Evolutionary conservation across 352 stramenopile genomes (phyloP).

Genomic region (Phytophthora fragariaefolia): DNA sequence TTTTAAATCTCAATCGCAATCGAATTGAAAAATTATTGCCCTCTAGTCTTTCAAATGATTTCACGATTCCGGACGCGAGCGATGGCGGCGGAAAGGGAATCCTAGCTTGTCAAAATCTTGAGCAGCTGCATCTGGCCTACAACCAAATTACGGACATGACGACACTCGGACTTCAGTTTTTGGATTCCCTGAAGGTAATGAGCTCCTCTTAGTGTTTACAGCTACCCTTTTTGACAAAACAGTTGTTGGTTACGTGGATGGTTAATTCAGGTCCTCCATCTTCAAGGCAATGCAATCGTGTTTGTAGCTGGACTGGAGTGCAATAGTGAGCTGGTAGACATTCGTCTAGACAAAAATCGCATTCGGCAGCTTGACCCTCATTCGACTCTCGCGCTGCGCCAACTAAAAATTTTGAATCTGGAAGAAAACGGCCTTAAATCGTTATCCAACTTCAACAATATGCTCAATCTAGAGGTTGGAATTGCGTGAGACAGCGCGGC

Average conservation of each 20-base stretch:
- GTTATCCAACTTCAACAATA: slow-evolving; percentile 69
- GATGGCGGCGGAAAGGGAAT: slow-evolving; percentile 58
- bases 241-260: not conserved
- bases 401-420: slow-evolving; percentile 67
- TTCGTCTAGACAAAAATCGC: slow-evolving; percentile 84
- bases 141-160: slow-evolving; percentile 87
- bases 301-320: slow-evolving; percentile 66
- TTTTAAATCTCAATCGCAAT: slow-evolving; percentile 83
- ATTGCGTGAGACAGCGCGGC: too few relatives aligned
- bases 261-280: slow-evolving; percentile 58
- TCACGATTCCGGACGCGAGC: slow-evolving; percentile 34
- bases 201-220: not conserved
- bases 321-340: slow-evolving; percentile 70
- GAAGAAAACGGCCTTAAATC: slow-evolving; percentile 85
- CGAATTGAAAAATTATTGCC: slow-evolving; percentile 65
- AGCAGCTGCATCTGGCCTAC: slow-evolving; percentile 76
- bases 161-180: slow-evolving; percentile 64
- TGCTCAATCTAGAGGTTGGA: slow-evolving; percentile 75
- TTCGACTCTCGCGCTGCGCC: slow-evolving; percentile 51
- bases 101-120: slow-evolving; percentile 63
- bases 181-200: slow-evolving; percentile 72
- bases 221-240: not conserved
- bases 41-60: slow-evolving; percentile 19
- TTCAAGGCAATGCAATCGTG: slow-evolving; percentile 85
- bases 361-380: slow-evolving; percentile 79